Evolutionary conservation across 1,139 yeast species (phyloP).

Genomic region (Magnusiomyces sp.): DNA sequence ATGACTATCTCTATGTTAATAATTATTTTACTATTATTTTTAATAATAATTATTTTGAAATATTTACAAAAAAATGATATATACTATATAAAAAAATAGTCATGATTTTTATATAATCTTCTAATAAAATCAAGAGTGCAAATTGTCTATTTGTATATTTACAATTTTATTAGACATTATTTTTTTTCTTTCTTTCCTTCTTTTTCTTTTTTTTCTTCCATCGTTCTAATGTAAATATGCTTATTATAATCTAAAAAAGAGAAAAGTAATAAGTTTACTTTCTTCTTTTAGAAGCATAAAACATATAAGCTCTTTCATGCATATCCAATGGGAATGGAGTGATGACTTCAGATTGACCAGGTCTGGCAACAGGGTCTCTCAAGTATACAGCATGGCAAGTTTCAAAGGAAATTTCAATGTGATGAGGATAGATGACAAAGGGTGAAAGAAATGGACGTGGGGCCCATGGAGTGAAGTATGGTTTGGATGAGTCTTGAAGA

Average conservation of each 20-base stretch:
- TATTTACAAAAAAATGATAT: background rate
- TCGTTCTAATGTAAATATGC: background rate
- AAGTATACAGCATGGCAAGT: conserved; percentile 93
- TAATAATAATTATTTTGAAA: background rate
- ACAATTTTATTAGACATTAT: background rate
- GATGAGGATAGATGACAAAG: conserved; percentile 85
- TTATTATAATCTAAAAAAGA: background rate
- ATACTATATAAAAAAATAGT: background rate
- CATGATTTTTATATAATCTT: background rate
- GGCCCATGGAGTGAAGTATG: conserved; percentile 93
- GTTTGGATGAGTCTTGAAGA: conserved; percentile 62
- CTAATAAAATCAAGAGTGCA: too few species aligned
- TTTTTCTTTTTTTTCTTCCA: background rate
- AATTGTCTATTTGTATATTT: conserved; percentile 2
- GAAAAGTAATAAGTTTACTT: conserved; percentile 15
- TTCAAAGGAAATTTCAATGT: conserved; percentile 77
- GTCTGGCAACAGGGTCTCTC: conserved; percentile 95
- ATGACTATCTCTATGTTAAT: too few species aligned
- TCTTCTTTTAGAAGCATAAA: conserved; percentile 59
- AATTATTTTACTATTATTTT: background rate
- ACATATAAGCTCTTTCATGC: conserved; percentile 94
- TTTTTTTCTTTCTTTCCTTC: background rate
- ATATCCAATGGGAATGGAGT: conserved; percentile 77
- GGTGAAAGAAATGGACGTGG: conserved; percentile 92
- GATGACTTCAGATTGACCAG: conserved; percentile 93